Evolutionary conservation across 371 early-diverging fungal species (phyloP).

Genomic region (Funneliformis caledonium): DNA sequence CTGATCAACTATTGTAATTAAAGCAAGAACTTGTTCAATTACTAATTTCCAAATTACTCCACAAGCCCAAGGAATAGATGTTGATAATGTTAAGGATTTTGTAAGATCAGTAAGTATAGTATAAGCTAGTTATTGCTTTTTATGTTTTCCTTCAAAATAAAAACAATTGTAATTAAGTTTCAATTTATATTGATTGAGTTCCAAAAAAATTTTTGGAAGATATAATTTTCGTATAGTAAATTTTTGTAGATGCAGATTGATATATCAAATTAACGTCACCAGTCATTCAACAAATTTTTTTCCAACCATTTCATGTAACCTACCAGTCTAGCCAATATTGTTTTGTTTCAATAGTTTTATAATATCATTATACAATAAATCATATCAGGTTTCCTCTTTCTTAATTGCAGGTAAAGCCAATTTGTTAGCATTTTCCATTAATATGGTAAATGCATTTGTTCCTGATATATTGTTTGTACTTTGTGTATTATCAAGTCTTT

Average conservation of each 20-base stretch:
- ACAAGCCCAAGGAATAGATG: not conserved
- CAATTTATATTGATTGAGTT: not conserved
- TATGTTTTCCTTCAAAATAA: not conserved
- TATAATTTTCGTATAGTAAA: not conserved
- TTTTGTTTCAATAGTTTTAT: not conserved
- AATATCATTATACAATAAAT: conserved; percentile 16
- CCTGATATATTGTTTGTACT: not conserved
- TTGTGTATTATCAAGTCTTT: no score
- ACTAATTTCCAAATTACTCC: not conserved
- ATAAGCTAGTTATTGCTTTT: not conserved
- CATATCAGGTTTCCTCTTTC: not conserved
- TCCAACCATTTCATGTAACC: not conserved
- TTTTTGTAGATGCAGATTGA: not conserved
- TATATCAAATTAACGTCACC: not conserved
- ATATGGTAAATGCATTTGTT: not conserved
- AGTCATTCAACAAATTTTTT: not conserved
- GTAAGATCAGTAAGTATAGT: not conserved
- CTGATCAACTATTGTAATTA: no score
- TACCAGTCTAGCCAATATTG: not conserved
- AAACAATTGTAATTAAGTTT: not conserved
- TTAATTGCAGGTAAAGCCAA: not conserved
- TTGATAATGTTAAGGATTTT: not conserved
- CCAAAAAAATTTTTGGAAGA: not conserved
- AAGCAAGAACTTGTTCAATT: not conserved
- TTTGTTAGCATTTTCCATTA: not conserved